Conservation (phyloP, 192 early-diverging fungal species). For the Funneliformis mosseae region DNA sequence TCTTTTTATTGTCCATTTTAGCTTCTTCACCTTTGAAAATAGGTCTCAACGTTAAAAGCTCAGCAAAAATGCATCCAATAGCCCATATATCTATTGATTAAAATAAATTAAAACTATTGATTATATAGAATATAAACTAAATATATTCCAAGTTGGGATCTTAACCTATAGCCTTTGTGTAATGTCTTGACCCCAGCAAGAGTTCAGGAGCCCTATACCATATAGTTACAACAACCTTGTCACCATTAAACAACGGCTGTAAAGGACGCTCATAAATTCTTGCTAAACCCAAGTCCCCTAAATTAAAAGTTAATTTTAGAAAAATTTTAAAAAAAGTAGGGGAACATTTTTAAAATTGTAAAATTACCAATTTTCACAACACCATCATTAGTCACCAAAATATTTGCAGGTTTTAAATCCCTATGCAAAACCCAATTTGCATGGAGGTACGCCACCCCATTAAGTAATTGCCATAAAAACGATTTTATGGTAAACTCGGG, state of each 20-base stretch:
- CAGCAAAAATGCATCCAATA: constrained; percentile 98
- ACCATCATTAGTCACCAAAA: constrained; percentile 73
- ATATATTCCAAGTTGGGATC: constrained; percentile 34
- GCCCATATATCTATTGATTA: constrained; percentile 80
- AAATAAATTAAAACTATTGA: constrained; percentile 44
- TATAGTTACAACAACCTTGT: constrained; percentile 69
- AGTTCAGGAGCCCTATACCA: constrained; percentile 78
- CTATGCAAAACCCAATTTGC: constrained; percentile 74
- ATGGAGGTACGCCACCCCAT: constrained; percentile 63
- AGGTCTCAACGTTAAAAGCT: constrained; percentile 84
- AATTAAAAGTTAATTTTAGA: constrained; percentile 48
- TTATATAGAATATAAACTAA: constrained; percentile 26
- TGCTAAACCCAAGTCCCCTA: constrained; percentile 72
- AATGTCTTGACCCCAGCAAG: constrained; percentile 60
- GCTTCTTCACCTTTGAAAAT: constrained; percentile 80
- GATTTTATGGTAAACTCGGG: constrained; percentile 86
- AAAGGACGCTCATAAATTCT: constrained; percentile 65
- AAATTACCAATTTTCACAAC: constrained; percentile 89
- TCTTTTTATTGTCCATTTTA: constrained; percentile 80
- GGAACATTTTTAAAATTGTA: constrained; percentile 43
- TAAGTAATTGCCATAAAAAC: constrained; percentile 81
- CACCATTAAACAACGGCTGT: constrained; percentile 50
- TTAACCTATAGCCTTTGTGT: constrained; percentile 64
- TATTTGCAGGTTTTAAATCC: constrained; percentile 69
- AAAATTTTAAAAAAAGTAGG: too few relatives aligned